Evolutionary conservation across 2,329 filamentous ascomycete genomes (phyloP).

Genomic region (Phaeosphaeria sp.): DNA sequence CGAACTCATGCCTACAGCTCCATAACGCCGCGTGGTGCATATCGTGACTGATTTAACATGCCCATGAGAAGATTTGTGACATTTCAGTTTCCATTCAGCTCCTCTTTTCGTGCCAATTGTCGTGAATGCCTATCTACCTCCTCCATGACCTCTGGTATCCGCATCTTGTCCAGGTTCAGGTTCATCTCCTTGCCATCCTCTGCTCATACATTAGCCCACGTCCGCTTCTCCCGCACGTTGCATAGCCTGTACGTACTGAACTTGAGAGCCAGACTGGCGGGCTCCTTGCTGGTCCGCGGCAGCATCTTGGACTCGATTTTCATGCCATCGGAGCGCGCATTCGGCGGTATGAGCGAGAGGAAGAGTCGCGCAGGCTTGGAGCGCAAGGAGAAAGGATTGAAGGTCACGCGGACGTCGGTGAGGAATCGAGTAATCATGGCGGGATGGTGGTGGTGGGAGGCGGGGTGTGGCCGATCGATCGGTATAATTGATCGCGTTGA

Average conservation of each 20-base stretch:
- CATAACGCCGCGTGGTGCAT: conserved; percentile 38
- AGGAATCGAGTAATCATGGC: conserved; percentile 85
- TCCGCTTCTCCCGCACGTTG: background rate
- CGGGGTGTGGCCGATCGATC: too few relatives aligned
- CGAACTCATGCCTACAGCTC: conserved; percentile 6
- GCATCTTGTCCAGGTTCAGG: conserved; percentile 79
- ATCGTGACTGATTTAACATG: conserved; percentile 18
- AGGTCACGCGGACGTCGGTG: conserved; percentile 82
- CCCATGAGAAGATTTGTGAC: background rate
- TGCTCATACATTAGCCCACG: conserved; percentile 48
- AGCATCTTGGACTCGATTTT: conserved; percentile 79
- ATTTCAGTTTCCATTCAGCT: conserved; percentile 63
- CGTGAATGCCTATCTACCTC: conserved; percentile 92
- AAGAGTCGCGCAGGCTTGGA: conserved; percentile 87
- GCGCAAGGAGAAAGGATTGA: conserved; percentile 86
- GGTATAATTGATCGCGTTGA: background rate
- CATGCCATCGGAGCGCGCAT: conserved; percentile 75
- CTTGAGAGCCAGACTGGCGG: conserved; percentile 75
- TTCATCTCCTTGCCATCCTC: conserved; percentile 93
- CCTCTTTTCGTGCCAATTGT: conserved; percentile 79
- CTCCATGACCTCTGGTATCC: conserved; percentile 84
- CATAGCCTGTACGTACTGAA: conserved; percentile 71
- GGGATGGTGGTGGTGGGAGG: conserved; percentile 70
- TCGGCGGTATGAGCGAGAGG: conserved; percentile 81
- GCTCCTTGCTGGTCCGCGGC: conserved; percentile 70